Base-by-base conservation (phyloP, 1,284 basidiomycete species). In the Agaricales sp. region DNA sequence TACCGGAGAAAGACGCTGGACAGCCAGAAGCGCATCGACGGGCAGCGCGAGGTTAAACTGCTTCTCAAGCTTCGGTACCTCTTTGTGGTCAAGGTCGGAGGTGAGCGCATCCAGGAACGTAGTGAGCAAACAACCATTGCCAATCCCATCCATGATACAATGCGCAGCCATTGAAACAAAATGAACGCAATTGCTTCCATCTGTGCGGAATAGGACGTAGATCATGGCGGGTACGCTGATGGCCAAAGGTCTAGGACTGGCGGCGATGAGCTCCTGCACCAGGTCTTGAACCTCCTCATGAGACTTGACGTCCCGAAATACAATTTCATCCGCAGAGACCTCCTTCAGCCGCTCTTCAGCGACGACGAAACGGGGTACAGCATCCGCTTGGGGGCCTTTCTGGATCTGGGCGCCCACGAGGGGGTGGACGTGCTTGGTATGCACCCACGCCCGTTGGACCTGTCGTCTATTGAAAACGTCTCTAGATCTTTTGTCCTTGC, bases 81-180 rank as follows among this genome's bases (percentile, higher is more conserved):
- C 45, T 8, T 39, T 46, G 20, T n/a, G 16, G 37, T 49, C 51
- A 16, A 47, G 52, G 8, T 60, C 57, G 2, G 57, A 56, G 0
- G 66, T 61, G 20, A 80, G 59, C 4, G 67, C 60, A 30, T 78
- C 66, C 49, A 80, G 58, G 47, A 81, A 70, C 18, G 64, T 63
- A 43, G 67, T 66, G 46, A 69, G 51, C n/a, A 76, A 54, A 1
- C 64, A 66, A 16, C 59, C 54, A 51, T 72, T 71, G 8, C 70
- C 62, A 44, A 72, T 68, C 2, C 70, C 75, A 59, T 79, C 77
- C 1, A 68, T 67, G 45, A 78, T 72, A 49, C 60, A 57, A 55
- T 79, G 77, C 1, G 71, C 66, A 4, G 67, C 61, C 45, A 67
- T 61, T 43, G 77, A 61, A 18, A 76, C 44, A 19, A 75, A 50